phyloP scores from a whole-genome alignment of 164 flowering plant species.

The Hamamelis virginiana region DNA sequence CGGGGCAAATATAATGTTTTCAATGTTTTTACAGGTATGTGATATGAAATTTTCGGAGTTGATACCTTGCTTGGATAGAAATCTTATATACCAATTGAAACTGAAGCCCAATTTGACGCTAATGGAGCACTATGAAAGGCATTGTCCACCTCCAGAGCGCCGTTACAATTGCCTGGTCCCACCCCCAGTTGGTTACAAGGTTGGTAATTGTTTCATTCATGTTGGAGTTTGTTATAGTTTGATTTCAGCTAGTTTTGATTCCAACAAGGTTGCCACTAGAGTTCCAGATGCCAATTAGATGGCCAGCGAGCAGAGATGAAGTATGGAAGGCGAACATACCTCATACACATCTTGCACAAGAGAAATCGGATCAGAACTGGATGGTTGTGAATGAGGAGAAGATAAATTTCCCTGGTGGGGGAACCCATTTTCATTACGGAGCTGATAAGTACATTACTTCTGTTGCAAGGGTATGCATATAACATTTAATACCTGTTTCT shows the following conservation, averaged over 20 bases:
- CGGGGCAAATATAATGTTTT: too few species aligned
- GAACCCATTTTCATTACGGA: conserved; percentile 83
- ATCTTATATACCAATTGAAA: conserved; percentile 62
- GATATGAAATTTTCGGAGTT: conserved; percentile 65
- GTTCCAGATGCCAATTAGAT: conserved; percentile 72
- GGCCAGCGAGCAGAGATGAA: conserved; percentile 86
- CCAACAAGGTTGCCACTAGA: conserved; percentile 29
- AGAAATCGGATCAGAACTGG: conserved; percentile 89
- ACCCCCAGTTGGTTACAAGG: conserved; percentile 89
- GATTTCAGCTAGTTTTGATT: conserved; percentile 21
- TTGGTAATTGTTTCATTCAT: conserved; percentile 19
- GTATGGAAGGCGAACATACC: conserved; percentile 92
- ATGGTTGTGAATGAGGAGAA: conserved; percentile 85
- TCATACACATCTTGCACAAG: conserved; percentile 76
- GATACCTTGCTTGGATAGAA: conserved; percentile 87
- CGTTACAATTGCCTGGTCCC: conserved; percentile 86
- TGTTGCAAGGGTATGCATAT: conserved; percentile 50
- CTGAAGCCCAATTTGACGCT: conserved; percentile 64
- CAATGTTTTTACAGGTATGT: conserved; percentile 46
- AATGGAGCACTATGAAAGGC: conserved; percentile 96
- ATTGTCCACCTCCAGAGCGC: conserved; percentile 72
- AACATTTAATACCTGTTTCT: background rate
- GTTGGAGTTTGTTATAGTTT: background rate
- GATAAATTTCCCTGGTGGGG: conserved; percentile 88
- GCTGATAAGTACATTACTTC: conserved; percentile 75